Percentiles rank a stretch among this genome's conserved stretches.
These are phyloP conservation scores for Phytophthora sp. DNA, from an alignment of 352 stramenopile species.

Conservation along the genomic window DNA sequence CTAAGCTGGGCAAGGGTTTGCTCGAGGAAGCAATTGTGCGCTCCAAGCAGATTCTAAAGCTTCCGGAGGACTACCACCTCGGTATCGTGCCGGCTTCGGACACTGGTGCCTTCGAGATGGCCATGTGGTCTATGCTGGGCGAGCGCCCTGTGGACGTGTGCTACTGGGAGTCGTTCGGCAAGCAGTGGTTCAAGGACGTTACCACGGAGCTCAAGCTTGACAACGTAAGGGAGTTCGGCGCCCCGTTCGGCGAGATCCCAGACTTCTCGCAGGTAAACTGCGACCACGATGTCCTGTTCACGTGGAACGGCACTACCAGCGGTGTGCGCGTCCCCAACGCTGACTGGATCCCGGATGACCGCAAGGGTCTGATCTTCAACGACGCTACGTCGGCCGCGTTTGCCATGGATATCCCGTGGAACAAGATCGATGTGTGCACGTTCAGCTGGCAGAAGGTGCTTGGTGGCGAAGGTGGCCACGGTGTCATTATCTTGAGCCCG, in stretches of 20 bases:
- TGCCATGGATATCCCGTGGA: conserved; percentile 98
- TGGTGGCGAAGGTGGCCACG: conserved; percentile 97
- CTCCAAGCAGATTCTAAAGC: conserved; percentile 93
- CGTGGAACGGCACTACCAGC: conserved; percentile 99
- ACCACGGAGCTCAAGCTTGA: conserved; percentile 95
- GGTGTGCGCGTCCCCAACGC: conserved; percentile 95
- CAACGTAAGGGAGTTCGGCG: conserved; percentile 94
- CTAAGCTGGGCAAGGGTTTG: conserved; percentile 96
- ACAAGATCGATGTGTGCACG: conserved; percentile 99
- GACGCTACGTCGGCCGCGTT: conserved; percentile 99
- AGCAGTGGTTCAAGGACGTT: conserved; percentile 97
- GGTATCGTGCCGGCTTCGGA: conserved; percentile 98
- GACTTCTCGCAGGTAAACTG: conserved; percentile 94
- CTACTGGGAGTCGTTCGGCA: conserved; percentile 98
- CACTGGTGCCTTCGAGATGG: conserved; percentile 99
- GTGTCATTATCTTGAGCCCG: conserved; percentile 97
- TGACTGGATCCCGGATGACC: conserved; percentile 96
- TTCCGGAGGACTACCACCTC: conserved; percentile 96
- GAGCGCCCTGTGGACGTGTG: conserved; percentile 92
- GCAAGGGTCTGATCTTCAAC: conserved; percentile 96
- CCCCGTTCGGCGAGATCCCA: conserved; percentile 96
- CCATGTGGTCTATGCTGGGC: conserved; percentile 99
- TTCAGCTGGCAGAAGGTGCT: conserved; percentile 99
- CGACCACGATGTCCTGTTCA: conserved; percentile 98
- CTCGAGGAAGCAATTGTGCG: conserved; percentile 96